Conservation (phyloP, 1,284 basidiomycete genomes). For the Ustilago sp. region DNA sequence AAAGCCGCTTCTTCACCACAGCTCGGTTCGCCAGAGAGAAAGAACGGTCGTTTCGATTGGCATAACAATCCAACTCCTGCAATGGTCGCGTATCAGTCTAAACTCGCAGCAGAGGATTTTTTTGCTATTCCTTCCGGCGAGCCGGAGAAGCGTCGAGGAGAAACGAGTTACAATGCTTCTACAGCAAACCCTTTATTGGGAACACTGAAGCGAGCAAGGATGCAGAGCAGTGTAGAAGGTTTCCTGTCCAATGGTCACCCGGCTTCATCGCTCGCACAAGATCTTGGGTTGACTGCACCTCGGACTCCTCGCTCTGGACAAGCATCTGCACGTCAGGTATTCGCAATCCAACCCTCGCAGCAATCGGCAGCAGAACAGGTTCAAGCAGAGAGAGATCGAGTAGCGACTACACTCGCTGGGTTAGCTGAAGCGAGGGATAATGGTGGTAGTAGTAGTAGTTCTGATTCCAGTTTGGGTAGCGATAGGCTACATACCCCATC, state of each 20-base stretch:
- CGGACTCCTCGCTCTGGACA: slow-evolving; percentile 51
- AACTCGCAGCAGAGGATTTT: slow-evolving; percentile 21
- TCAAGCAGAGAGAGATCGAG: slow-evolving; percentile 47
- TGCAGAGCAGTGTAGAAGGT: slow-evolving; percentile 33
- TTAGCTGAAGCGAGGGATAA: slow-evolving; percentile 32
- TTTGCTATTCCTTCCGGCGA: slow-evolving; percentile 41
- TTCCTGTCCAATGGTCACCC: slow-evolving; percentile 59
- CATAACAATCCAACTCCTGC: slow-evolving; percentile 52
- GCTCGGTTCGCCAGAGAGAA: slow-evolving; percentile 52
- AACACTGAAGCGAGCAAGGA: slow-evolving; percentile 22
- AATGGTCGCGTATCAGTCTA: slow-evolving; percentile 39
- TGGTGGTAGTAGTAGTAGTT: slow-evolving; percentile 12
- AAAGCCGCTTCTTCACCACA: slow-evolving; percentile 50
- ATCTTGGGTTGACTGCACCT: slow-evolving; percentile 46
- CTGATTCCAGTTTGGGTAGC: slow-evolving; percentile 29
- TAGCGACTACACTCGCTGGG: slow-evolving; percentile 41
- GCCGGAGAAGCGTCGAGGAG: slow-evolving; percentile 34
- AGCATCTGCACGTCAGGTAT: slow-evolving; percentile 28
- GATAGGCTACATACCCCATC: slow-evolving; percentile 29
- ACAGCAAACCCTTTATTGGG: slow-evolving; percentile 16
- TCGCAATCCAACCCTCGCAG: slow-evolving; percentile 1
- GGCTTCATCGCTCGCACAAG: slow-evolving; percentile 58
- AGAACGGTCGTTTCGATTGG: slow-evolving; percentile 48
- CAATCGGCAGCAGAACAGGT: slow-evolving; percentile 33
- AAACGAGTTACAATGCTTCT: slow-evolving; percentile 30